Conservation (phyloP, 1,284 basidiomycete species). For the Veloboletus limbatus region DNA sequence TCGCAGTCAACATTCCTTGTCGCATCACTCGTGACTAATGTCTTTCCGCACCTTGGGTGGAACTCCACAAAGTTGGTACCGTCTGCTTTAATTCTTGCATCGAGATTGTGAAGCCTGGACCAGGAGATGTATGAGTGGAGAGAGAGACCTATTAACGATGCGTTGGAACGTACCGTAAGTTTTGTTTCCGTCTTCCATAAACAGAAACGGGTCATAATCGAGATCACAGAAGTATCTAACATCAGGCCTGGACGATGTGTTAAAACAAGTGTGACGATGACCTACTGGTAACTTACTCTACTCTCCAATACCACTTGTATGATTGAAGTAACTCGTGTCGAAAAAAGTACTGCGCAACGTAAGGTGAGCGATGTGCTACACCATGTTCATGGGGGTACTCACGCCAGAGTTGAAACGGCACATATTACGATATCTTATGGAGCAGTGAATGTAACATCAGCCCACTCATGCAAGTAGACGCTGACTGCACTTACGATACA, state of each 20-base stretch:
- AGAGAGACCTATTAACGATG: not conserved
- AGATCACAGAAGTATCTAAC: conserved; percentile 79
- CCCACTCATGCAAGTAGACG: not conserved
- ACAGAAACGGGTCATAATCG: conserved; percentile 76
- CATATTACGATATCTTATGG: conserved; percentile 67
- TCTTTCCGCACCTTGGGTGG: conserved; percentile 52
- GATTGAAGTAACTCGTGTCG: conserved; percentile 67
- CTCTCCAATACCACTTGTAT: conserved; percentile 85
- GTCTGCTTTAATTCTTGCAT: conserved; percentile 78
- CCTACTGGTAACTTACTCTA: conserved; percentile 43
- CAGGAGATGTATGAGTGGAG: not conserved
- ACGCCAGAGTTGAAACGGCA: conserved; percentile 85
- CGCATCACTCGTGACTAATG: not conserved
- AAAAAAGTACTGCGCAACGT: conserved; percentile 63
- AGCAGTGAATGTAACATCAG: conserved; percentile 2
- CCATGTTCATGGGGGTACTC: conserved; percentile 29
- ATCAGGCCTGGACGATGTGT: conserved; percentile 48
- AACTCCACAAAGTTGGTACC: conserved; percentile 74
- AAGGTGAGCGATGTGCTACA: conserved; percentile 6
- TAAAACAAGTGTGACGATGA: not conserved
- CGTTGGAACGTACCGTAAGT: conserved; percentile 50
- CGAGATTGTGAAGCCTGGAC: conserved; percentile 71
- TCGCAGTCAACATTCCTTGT: not conserved
- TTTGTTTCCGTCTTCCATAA: conserved; percentile 76
- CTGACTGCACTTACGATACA: conserved; percentile 44